Conservation (phyloP, 306 rosid species). For the Sicyos edulis region DNA sequence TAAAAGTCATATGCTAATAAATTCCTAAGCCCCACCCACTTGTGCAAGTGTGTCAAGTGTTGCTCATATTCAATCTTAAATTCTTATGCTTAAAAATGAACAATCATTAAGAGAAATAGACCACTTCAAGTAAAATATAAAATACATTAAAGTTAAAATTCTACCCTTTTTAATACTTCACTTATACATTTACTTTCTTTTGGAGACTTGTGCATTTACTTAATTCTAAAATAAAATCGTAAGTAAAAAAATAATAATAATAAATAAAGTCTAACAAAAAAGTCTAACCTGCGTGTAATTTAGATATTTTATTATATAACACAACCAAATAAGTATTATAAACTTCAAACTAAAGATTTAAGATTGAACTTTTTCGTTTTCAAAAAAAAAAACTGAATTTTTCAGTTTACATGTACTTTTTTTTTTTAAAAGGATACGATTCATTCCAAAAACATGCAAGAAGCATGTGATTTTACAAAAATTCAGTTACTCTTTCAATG, state of each 20-base stretch:
- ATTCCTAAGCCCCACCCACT: slow-evolving; percentile 10
- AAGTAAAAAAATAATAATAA: no score
- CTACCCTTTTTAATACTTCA: background rate
- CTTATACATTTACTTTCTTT: background rate
- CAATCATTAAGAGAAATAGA: background rate
- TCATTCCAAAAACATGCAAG: no score
- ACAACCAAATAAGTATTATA: no score
- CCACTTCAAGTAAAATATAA: background rate
- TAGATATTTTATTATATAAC: background rate
- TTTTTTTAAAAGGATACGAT: no score
- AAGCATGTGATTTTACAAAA: no score
- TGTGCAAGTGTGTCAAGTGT: slow-evolving; percentile 5
- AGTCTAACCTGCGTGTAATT: background rate
- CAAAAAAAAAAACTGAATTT: no score
- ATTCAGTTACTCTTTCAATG: no score
- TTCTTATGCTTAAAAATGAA: background rate
- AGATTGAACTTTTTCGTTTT: no score
- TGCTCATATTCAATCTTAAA: background rate
- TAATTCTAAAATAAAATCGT: background rate
- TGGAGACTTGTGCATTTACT: background rate
- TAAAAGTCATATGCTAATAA: slow-evolving; percentile 12
- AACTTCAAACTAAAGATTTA: no score
- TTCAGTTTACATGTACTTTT: no score
- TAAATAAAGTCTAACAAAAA: no score
- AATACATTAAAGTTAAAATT: background rate